Percentiles rank a stretch among this genome's conserved stretches.
These are phyloP conservation scores for Rhizophagus clarus DNA, from an alignment of 192 early-diverging fungal species.

Conservation along the genomic window DNA sequence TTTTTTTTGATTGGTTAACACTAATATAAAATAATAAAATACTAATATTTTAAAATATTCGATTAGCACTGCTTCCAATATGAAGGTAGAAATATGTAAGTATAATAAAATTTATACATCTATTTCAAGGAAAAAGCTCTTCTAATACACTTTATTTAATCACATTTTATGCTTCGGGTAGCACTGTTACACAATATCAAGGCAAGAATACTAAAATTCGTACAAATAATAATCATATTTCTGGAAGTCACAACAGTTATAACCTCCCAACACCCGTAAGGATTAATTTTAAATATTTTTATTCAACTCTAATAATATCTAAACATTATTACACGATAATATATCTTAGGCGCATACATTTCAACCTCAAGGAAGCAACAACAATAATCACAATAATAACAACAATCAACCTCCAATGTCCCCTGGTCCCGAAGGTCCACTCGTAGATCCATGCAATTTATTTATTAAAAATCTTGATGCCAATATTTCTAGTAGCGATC, in stretches of 20 bases:
- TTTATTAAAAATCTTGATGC: slow-evolving; percentile 97
- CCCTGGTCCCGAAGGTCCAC: slow-evolving; percentile 29
- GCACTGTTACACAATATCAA: background rate
- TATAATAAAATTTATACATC: background rate
- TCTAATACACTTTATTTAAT: no score
- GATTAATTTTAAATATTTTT: background rate
- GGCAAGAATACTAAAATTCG: background rate
- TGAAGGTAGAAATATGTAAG: slow-evolving; percentile 28
- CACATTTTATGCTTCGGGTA: background rate
- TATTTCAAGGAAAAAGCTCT: no score
- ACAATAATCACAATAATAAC: slow-evolving; percentile 12
- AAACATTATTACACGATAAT: background rate
- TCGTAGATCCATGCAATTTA: slow-evolving; percentile 71
- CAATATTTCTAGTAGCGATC: slow-evolving; percentile 87
- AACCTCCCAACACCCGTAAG: background rate
- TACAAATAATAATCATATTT: slow-evolving; percentile 1
- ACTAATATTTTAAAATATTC: background rate
- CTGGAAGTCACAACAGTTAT: background rate
- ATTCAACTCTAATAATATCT: background rate
- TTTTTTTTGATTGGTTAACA: no score
- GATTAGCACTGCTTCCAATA: slow-evolving; percentile 10
- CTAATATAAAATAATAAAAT: no score
- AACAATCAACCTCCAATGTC: slow-evolving; percentile 6
- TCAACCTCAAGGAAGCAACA: slow-evolving; percentile 14
- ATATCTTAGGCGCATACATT: background rate